Conservation (phyloP, 2,329 filamentous ascomycete genomes). For the Calonectria pseudoturangicola region DNA sequence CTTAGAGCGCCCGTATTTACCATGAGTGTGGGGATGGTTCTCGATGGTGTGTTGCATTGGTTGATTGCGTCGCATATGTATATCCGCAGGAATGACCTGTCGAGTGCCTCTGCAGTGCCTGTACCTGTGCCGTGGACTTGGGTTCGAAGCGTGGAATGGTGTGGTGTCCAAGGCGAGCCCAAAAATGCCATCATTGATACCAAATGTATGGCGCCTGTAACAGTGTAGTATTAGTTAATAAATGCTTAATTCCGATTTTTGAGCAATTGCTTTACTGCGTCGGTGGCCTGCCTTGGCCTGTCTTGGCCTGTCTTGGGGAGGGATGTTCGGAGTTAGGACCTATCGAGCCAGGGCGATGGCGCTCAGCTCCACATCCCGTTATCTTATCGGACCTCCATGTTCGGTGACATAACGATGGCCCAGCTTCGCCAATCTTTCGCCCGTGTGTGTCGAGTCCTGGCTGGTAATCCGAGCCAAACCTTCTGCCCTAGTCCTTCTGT, state of each 20-base stretch:
- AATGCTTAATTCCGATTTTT: background rate
- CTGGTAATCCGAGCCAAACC: constrained; percentile 22
- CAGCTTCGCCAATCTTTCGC: constrained; percentile 25
- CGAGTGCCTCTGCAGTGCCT: background rate
- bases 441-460: constrained; percentile 4
- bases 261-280: background rate
- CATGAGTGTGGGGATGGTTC: constrained; percentile 14
- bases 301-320: background rate
- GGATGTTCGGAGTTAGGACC: constrained; percentile 36
- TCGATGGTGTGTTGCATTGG: constrained; percentile 25
- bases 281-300: background rate
- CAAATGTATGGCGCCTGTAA: background rate
- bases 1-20: constrained; percentile 53
- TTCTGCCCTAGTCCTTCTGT: constrained; percentile 20
- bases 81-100: constrained; percentile 18
- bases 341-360: background rate
- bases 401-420: constrained; percentile 49
- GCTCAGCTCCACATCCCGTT: constrained; percentile 42
- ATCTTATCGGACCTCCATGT: constrained; percentile 53
- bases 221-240: background rate
- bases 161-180: background rate
- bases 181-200: background rate
- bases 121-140: constrained; percentile 10
- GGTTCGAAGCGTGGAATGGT: background rate
- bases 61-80: constrained; percentile 19